Evolutionary conservation across 768 basidiomycete species (phyloP), one percentile per base, ranked within the genome.

Genomic region (Suillus subaureus): DNA sequence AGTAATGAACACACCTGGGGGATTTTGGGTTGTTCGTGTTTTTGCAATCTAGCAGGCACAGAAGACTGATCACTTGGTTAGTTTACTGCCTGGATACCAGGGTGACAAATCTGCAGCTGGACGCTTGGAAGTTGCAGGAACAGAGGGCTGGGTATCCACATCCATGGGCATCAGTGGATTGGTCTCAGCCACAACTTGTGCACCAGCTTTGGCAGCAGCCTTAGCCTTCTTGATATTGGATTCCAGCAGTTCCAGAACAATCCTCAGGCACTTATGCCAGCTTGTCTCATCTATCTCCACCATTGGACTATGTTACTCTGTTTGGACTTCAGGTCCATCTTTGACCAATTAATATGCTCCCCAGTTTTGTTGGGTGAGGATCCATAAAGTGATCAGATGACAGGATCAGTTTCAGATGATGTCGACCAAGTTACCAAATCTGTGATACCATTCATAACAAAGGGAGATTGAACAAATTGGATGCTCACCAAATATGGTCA

Each of bases 271-370:
- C 4, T 1, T 3, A 18, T 5, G 21, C 43, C 43, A 45, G 9
- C 43, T 45, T 3, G 8, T 2, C 43, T 21, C 43, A n/a, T 45
- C 43, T 0, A 8, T 45, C 43, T 45, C 43, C 21, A 45, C 43
- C 18, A 45, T 45, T 11, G 21, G 43, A 45, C 21, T 0, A 0
- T 4, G 11, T 2, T 1, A 11, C 43, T 45, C 1, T 0, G 2
- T 45, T 4, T 9, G 43, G 43, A 18, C 43, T 45, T 21, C 21
- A 0, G 21, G 1, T 45, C 9, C 43, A 45, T 45, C 0, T 8
- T n/a, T 4, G 0, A 1, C 2, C 9, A 21, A n/a, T 45, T 8
- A 0, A 45, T 3, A 8, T 4, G 0, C 3, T 45, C 21, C 0
- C 8, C 1, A 1, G 18, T 45, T 21, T 45, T 4, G 7, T 45